Percentiles rank a stretch among this genome's conserved stretches.
Evolutionary conservation across 495 filamentous ascomycete species (phyloP).

Genomic region (Lineolata rhizophorae): DNA sequence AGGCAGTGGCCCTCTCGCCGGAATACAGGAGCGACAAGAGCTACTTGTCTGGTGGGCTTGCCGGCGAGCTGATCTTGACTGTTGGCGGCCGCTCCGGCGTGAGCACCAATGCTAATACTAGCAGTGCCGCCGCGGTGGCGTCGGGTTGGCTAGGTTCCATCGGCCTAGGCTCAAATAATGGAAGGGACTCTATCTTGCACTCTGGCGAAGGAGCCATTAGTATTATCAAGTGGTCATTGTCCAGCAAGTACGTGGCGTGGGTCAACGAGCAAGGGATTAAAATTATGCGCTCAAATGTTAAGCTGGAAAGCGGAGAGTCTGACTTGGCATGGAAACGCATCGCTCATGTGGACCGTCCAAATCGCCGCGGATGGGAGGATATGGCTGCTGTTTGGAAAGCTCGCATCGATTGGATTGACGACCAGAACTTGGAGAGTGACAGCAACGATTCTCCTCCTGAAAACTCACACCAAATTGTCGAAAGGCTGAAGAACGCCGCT

Average conservation of each 20-base stretch:
- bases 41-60: slow-evolving; percentile 76
- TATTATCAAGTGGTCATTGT: slow-evolving; percentile 78
- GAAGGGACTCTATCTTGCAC: slow-evolving; percentile 75
- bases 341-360: slow-evolving; percentile 69
- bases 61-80: slow-evolving; percentile 79
- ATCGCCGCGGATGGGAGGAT: slow-evolving; percentile 65
- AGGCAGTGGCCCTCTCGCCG: slow-evolving; percentile 74
- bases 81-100: slow-evolving; percentile 54
- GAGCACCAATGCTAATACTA: slow-evolving; percentile 59
- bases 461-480: too few relatives aligned
- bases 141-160: slow-evolving; percentile 83
- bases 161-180: slow-evolving; percentile 51
- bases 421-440: slow-evolving; percentile 43
- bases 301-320: slow-evolving; percentile 50
- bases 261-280: slow-evolving; percentile 91
- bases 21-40: slow-evolving; percentile 74
- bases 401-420: slow-evolving; percentile 77
- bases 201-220: slow-evolving; percentile 81
- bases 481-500: too few relatives aligned
- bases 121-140: slow-evolving; percentile 54
- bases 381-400: slow-evolving; percentile 91
- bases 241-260: slow-evolving; percentile 82
- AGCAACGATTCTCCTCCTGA: slow-evolving; percentile 17
- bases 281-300: slow-evolving; percentile 80
- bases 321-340: slow-evolving; percentile 93